A percentile compares a stretch with the other conserved stretches of the same genome.
Conservation (phyloP, 1,139 yeast species). For the Geotrichum aggregatum region DNA sequence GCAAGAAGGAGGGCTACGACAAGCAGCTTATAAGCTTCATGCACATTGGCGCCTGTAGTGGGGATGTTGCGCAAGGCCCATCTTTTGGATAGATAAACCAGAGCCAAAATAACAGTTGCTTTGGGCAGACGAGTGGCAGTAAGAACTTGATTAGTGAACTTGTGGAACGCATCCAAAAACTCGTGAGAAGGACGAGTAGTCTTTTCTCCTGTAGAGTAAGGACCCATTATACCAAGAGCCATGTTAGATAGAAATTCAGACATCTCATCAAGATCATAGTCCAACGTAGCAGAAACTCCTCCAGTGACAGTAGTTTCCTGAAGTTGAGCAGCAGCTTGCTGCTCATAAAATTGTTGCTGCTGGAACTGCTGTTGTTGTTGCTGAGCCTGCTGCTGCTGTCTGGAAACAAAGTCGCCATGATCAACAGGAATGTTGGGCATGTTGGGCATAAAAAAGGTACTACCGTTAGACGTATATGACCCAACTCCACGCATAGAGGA, state of each 20-base stretch:
- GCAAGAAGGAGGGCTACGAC: conserved; percentile 75
- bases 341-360: conserved; percentile 24
- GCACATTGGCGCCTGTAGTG: conserved; percentile 32
- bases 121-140: conserved; percentile 88
- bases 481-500: conserved; percentile 18
- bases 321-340: conserved; percentile 25
- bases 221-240: conserved; percentile 54
- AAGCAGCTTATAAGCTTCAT: conserved; percentile 50
- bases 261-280: conserved; percentile 74
- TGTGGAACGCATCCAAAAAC: conserved; percentile 51
- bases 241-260: conserved; percentile 68
- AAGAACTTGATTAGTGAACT: conserved; percentile 62
- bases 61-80: conserved; percentile 36
- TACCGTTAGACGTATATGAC: conserved; percentile 29
- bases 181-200: conserved; percentile 32
- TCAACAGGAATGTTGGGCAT: conserved; percentile 29
- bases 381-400: conserved; percentile 21
- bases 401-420: conserved; percentile 22
- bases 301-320: conserved; percentile 45
- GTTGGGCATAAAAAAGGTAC: conserved; percentile 26
- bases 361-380: conserved; percentile 20
- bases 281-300: conserved; percentile 73
- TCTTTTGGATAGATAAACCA: conserved; percentile 62
- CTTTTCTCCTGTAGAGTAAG: conserved; percentile 24
- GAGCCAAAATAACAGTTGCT: conserved; percentile 70